phyloP scores from a whole-genome alignment of 805 yeast species.

The Pichia membranifaciens region DNA sequence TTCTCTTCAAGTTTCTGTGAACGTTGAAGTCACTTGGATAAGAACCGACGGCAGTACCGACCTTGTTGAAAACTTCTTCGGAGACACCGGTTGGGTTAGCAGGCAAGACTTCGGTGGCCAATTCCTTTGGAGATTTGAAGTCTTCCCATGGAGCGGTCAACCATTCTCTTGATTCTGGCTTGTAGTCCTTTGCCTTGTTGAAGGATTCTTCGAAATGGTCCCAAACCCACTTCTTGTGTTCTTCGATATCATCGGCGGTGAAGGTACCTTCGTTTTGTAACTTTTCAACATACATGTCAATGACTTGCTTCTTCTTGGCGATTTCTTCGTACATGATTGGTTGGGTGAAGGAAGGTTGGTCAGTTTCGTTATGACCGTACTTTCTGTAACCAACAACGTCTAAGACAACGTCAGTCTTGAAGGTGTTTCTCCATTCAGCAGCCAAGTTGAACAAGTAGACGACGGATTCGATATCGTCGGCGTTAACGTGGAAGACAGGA shows the following conservation, averaged over 20 bases:
- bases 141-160: constrained; percentile 98
- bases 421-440: constrained; percentile 96
- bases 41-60: constrained; percentile 73
- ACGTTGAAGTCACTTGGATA: constrained; percentile 86
- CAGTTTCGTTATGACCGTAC: constrained; percentile 99
- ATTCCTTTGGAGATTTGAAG: constrained; percentile 94
- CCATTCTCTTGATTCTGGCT: constrained; percentile 94
- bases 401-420: constrained; percentile 93
- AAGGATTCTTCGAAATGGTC: constrained; percentile 85
- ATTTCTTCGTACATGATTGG: constrained; percentile 94
- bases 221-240: constrained; percentile 99
- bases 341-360: constrained; percentile 98
- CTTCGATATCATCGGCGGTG: constrained; percentile 83
- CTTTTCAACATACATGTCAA: constrained; percentile 78
- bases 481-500: constrained; percentile 98
- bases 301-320: constrained; percentile 81
- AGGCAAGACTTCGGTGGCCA: constrained; percentile 92
- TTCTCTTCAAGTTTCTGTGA: constrained; percentile 95
- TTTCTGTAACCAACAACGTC: constrained; percentile 98
- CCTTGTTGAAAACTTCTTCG: constrained; percentile 60
- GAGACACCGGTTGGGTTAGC: constrained; percentile 93
- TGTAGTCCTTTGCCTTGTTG: constrained; percentile 79
- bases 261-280: constrained; percentile 83
- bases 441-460: constrained; percentile 91
- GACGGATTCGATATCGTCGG: constrained; percentile 93